phyloP scores from a whole-genome alignment of 345 rosid species.

The Euphorbia pulcherrima region DNA sequence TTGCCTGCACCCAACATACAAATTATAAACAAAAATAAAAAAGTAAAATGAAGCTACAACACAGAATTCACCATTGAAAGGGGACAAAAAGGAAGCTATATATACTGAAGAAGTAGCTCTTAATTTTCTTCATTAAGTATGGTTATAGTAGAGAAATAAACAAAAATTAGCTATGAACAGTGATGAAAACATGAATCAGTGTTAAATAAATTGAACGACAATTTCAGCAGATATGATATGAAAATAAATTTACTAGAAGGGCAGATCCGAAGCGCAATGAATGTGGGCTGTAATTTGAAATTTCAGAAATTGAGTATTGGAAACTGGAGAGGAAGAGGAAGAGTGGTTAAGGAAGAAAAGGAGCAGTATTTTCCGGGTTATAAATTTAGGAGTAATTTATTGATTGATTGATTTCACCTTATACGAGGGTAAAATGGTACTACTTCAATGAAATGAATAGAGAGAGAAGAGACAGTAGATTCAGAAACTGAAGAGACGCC shows the following conservation, averaged over 20 bases:
- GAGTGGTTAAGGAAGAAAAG: neutral
- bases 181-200: neutral
- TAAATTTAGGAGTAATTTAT: too few species aligned
- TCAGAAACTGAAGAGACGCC: slow-evolving; percentile 29
- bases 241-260: neutral
- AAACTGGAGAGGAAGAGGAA: neutral
- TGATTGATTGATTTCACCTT: slow-evolving; percentile 43
- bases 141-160: neutral
- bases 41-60: neutral
- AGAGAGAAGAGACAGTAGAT: too few species aligned
- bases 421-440: slow-evolving; percentile 38
- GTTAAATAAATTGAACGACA: neutral
- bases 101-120: neutral
- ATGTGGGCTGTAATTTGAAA: slow-evolving; percentile 24
- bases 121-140: neutral
- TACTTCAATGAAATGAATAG: slow-evolving; percentile 20
- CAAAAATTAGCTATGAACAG: neutral
- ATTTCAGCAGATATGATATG: neutral
- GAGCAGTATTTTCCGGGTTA: slow-evolving; percentile 20
- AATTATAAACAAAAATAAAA: too few species aligned
- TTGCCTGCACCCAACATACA: too few species aligned
- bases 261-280: slow-evolving; percentile 18
- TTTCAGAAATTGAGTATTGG: slow-evolving; percentile 6
- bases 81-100: too few species aligned
- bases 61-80: neutral